Percentiles rank a stretch among this genome's conserved stretches.
phyloP scores from a whole-genome alignment of 1,284 basidiomycete genomes.

The Papiliotrema terrestris region DNA sequence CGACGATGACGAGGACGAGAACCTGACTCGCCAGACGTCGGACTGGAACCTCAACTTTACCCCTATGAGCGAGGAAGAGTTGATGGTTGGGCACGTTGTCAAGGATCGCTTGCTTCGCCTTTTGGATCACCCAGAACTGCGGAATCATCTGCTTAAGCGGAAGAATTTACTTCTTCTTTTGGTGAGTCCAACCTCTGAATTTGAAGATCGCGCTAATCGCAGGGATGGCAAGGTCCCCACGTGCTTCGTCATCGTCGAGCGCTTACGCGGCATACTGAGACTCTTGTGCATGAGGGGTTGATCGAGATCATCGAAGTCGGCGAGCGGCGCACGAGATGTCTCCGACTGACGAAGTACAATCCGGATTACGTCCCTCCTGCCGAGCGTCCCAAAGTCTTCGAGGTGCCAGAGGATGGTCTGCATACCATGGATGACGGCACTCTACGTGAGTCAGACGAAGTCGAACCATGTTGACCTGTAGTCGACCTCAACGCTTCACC shows the following conservation, averaged over 20 bases:
- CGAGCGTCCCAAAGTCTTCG: background rate
- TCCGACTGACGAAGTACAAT: slow-evolving; percentile 42
- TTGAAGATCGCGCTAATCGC: background rate
- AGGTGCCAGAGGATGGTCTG: background rate
- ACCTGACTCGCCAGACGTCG: background rate
- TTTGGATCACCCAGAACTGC: slow-evolving; percentile 37
- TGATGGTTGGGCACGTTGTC: slow-evolving; percentile 33
- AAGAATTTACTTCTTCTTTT: slow-evolving; percentile 26
- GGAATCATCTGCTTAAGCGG: slow-evolving; percentile 37
- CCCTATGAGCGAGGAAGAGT: slow-evolving; percentile 31
- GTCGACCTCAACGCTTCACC: slow-evolving; percentile 12
- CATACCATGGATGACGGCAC: background rate
- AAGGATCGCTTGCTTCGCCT: slow-evolving; percentile 35
- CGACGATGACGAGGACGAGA: slow-evolving; percentile 13
- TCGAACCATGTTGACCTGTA: background rate
- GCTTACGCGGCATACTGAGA: slow-evolving; percentile 24
- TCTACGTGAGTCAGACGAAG: background rate
- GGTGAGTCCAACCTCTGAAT: slow-evolving; percentile 14
- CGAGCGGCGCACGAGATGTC: slow-evolving; percentile 23
- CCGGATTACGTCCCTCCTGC: slow-evolving; percentile 13
- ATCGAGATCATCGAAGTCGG: slow-evolving; percentile 36
- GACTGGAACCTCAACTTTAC: slow-evolving; percentile 28
- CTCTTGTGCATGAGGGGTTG: slow-evolving; percentile 26
- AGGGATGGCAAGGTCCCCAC: slow-evolving; percentile 26
- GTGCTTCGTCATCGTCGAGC: slow-evolving; percentile 26